These are phyloP conservation scores for Trichosporon asahii DNA, from an alignment of 1,284 basidiomycete species.

Conservation along the genomic window DNA sequence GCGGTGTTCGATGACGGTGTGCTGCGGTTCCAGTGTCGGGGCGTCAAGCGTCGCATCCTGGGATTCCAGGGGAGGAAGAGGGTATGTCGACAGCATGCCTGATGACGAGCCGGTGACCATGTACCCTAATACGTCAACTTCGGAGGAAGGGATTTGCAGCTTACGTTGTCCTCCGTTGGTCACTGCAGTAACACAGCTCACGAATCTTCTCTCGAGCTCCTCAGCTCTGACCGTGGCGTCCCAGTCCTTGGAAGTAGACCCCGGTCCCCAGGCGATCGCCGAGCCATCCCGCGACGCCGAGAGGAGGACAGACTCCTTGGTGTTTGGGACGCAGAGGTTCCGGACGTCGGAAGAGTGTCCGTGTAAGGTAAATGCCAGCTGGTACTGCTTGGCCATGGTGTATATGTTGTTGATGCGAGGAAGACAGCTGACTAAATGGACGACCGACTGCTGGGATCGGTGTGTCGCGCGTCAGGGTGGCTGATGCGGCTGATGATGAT, in stretches of 20 bases:
- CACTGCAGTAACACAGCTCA: constrained; percentile 54
- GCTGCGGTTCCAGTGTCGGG: constrained; percentile 65
- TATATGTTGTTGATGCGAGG: constrained; percentile 13
- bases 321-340: constrained; percentile 31
- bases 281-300: constrained; percentile 87
- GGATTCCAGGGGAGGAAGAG: constrained; percentile 31
- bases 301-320: constrained; percentile 56
- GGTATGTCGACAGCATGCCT: constrained; percentile 73
- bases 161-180: constrained; percentile 41
- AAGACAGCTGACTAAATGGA: not conserved
- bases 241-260: constrained; percentile 58
- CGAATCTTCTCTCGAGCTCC: constrained; percentile 66
- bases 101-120: constrained; percentile 81
- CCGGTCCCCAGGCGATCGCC: constrained; percentile 75
- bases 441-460: not conserved
- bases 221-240: constrained; percentile 76
- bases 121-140: constrained; percentile 60
- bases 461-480: not conserved
- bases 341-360: constrained; percentile 51
- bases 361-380: constrained; percentile 71
- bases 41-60: constrained; percentile 55
- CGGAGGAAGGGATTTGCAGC: constrained; percentile 10
- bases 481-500: constrained; percentile 9
- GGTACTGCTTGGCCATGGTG: constrained; percentile 55
- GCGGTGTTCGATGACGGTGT: constrained; percentile 79